Evolutionary conservation across 371 early-diverging fungal genomes (phyloP).

Genomic region (Lichtheimia corymbifera): DNA sequence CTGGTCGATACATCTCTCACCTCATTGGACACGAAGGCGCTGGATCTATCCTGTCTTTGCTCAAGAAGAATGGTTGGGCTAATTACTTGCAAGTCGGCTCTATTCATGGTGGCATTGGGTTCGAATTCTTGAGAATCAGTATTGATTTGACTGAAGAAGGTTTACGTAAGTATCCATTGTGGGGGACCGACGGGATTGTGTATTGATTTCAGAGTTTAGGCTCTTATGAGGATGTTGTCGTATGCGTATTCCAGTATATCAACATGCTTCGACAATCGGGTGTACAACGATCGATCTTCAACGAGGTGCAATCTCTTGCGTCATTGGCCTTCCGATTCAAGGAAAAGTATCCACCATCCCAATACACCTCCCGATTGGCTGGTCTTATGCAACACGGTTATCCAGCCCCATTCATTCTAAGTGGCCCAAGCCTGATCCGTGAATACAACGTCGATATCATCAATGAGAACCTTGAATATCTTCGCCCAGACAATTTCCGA

Average conservation of each 20-base stretch:
- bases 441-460: slow-evolving; percentile 67
- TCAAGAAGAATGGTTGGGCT: slow-evolving; percentile 91
- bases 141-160: slow-evolving; percentile 87
- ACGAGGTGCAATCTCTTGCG: slow-evolving; percentile 73
- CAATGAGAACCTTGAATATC: slow-evolving; percentile 52
- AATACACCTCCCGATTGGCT: slow-evolving; percentile 62
- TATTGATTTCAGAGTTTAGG: slow-evolving; percentile 24
- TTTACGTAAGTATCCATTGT: slow-evolving; percentile 45
- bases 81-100: slow-evolving; percentile 72
- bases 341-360: slow-evolving; percentile 73
- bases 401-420: slow-evolving; percentile 68
- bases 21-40: slow-evolving; percentile 83
- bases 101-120: slow-evolving; percentile 67
- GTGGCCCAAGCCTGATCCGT: slow-evolving; percentile 68
- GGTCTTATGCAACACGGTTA: slow-evolving; percentile 68
- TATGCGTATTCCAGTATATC: slow-evolving; percentile 87
- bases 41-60: slow-evolving; percentile 83
- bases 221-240: slow-evolving; percentile 76
- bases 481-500: slow-evolving; percentile 74
- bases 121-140: slow-evolving; percentile 81
- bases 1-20: slow-evolving; percentile 72
- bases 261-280: slow-evolving; percentile 70
- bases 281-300: slow-evolving; percentile 75
- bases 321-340: slow-evolving; percentile 79
- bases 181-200: neutral